Conservation (phyloP, 2,329 filamentous ascomycete species). For the Phialophora chinensis region DNA sequence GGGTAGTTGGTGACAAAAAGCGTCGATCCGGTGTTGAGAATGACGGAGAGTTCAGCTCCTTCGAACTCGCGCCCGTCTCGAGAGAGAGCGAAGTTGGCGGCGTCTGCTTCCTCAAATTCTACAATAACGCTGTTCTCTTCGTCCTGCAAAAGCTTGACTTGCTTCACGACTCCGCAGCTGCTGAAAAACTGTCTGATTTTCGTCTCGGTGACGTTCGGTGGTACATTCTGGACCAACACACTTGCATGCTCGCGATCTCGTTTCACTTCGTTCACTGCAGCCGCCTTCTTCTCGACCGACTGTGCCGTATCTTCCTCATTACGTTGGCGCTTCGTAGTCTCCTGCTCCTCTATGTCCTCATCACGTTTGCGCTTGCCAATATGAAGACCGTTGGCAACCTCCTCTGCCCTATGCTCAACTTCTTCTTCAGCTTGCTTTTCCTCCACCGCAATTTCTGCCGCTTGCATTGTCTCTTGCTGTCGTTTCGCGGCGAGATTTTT, state of each 20-base stretch:
- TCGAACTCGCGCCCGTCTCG: conserved; percentile 81
- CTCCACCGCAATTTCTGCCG: conserved; percentile 49
- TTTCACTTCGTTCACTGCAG: conserved; percentile 57
- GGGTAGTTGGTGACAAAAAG: conserved; percentile 93
- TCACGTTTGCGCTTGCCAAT: conserved; percentile 78
- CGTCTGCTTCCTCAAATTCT: conserved; percentile 81
- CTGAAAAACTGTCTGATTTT: conserved; percentile 88
- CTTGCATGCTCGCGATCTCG: conserved; percentile 91
- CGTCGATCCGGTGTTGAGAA: conserved; percentile 76
- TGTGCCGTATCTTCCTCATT: conserved; percentile 48
- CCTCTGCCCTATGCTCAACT: conserved; percentile 37
- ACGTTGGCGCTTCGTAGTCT: conserved; percentile 70
- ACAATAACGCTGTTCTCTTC: conserved; percentile 74
- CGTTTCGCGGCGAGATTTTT: conserved; percentile 69
- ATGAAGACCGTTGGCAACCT: conserved; percentile 41
- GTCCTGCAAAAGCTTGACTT: conserved; percentile 71
- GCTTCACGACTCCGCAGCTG: conserved; percentile 84
- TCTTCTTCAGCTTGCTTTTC: conserved; percentile 42
- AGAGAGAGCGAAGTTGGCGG: conserved; percentile 79
- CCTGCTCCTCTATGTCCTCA: conserved; percentile 58
- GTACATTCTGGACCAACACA: conserved; percentile 79
- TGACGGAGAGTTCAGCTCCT: conserved; percentile 74
- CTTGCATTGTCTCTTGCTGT: conserved; percentile 68
- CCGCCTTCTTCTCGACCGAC: conserved; percentile 46
- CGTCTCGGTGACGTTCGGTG: conserved; percentile 69